A percentile compares a stretch with the other conserved stretches of the same genome.
Evolutionary conservation across 83 land plant species (phyloP).

Genomic region (Diphasiastrum complanatum): DNA sequence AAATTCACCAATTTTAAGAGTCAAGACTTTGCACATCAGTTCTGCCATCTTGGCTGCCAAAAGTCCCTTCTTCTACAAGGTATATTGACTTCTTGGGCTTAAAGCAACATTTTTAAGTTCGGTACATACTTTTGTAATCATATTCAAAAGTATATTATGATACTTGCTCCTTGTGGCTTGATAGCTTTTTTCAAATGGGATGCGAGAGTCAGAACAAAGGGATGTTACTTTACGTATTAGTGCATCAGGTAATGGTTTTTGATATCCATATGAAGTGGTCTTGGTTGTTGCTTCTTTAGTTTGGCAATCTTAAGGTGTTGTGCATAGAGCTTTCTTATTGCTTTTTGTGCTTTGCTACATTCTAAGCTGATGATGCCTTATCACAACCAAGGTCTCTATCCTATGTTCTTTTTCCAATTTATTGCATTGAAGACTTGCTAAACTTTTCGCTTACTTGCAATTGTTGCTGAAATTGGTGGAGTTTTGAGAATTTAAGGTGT

Average conservation of each 20-base stretch:
- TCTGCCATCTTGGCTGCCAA: conserved; percentile 94
- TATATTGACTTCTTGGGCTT: conserved; percentile 14
- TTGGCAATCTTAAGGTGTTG: too few species aligned
- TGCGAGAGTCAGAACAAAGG: conserved; percentile 85
- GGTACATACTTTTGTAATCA: background rate
- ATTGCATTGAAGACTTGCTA: too few species aligned
- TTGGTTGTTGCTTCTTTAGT: background rate
- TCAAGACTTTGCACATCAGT: conserved; percentile 67
- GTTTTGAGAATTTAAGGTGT: too few species aligned
- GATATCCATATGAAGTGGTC: too few species aligned
- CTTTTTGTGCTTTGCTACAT: too few species aligned
- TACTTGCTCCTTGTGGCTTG: too few species aligned
- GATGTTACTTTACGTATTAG: conserved; percentile 68
- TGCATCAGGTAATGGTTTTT: conserved; percentile 75
- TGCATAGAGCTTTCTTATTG: too few species aligned
- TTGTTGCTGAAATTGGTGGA: too few species aligned
- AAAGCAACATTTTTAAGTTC: background rate
- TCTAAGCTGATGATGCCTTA: too few species aligned
- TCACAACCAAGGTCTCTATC: too few species aligned
- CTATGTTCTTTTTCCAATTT: too few species aligned
- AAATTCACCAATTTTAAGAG: conserved; percentile 48
- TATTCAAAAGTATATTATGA: conserved; percentile 2
- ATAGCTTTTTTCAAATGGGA: conserved; percentile 97
- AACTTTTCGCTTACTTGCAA: too few species aligned
- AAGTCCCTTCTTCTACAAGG: conserved; percentile 94